Percentiles rank a stretch among this genome's conserved stretches.
Evolutionary conservation across 148 eudicot species (phyloP).

Genomic region (Chenopodium formosanum): DNA sequence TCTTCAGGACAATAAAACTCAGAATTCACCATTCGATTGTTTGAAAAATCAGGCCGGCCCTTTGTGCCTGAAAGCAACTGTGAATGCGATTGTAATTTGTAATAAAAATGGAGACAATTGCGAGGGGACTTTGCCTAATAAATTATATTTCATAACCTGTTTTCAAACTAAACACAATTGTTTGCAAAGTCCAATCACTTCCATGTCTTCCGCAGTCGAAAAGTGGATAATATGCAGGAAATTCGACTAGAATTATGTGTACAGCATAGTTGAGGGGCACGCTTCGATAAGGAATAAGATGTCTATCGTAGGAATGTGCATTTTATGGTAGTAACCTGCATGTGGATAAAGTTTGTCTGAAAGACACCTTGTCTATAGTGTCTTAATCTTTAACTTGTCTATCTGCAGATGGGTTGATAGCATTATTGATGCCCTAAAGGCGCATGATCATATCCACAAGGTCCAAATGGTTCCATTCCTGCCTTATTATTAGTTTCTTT

Average conservation of each 20-base stretch:
- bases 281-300: not conserved
- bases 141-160: not conserved
- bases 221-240: not conserved
- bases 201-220: not conserved
- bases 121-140: not conserved
- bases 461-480: conserved; percentile 21
- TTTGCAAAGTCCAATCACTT: not conserved
- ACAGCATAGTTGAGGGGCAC: not conserved
- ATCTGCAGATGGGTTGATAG: conserved; percentile 70
- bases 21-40: too few species aligned
- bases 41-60: too few species aligned
- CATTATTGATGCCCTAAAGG: conserved; percentile 72
- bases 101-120: not conserved
- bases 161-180: not conserved
- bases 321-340: not conserved
- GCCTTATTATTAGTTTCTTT: not conserved
- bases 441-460: conserved; percentile 48
- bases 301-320: not conserved
- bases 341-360: not conserved
- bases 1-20: too few species aligned
- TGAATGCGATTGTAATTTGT: not conserved
- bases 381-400: not conserved
- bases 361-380: not conserved
- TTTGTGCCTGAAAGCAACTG: not conserved
- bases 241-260: not conserved